Evolutionary conservation across 495 filamentous ascomycete species (phyloP).

Genomic region (Pseudotulostoma volvatum): DNA sequence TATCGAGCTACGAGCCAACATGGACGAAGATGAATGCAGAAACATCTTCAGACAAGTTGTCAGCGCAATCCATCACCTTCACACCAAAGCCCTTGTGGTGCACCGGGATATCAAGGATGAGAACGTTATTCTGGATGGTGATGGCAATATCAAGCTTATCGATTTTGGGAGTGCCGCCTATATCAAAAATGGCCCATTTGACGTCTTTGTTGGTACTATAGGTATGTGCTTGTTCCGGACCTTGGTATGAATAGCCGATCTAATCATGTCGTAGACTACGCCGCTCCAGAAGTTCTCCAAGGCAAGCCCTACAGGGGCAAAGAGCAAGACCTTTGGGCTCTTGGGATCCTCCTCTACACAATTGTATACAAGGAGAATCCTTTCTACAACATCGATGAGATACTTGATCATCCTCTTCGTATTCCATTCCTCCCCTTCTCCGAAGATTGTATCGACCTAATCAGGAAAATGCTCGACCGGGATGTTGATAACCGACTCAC

Average conservation of each 20-base stretch:
- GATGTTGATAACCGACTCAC: constrained; percentile 67
- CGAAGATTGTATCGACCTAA: constrained; percentile 77
- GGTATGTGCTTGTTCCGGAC: constrained; percentile 38
- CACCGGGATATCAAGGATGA: constrained; percentile 99
- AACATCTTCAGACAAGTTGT: constrained; percentile 93
- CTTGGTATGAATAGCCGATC: no score
- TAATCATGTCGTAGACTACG: constrained; percentile 90
- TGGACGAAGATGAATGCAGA: constrained; percentile 86
- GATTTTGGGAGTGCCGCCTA: constrained; percentile 97
- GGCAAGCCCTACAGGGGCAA: constrained; percentile 87
- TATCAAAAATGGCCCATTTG: constrained; percentile 95
- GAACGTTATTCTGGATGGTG: constrained; percentile 89
- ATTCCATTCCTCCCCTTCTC: constrained; percentile 78
- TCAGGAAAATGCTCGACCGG: constrained; percentile 78
- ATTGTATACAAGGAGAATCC: constrained; percentile 99
- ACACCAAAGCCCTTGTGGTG: constrained; percentile 81
- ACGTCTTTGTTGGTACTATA: constrained; percentile 97
- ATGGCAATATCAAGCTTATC: constrained; percentile 91
- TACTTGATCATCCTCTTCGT: constrained; percentile 88
- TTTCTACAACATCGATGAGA: constrained; percentile 98
- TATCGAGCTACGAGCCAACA: constrained; percentile 88
- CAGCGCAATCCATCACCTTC: constrained; percentile 74
- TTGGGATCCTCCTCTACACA: constrained; percentile 95
- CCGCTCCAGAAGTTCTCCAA: constrained; percentile 89
- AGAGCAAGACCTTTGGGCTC: constrained; percentile 95